Base-by-base conservation (phyloP, 1,284 basidiomycete genomes). In the Rhizoctonia solani region DNA sequence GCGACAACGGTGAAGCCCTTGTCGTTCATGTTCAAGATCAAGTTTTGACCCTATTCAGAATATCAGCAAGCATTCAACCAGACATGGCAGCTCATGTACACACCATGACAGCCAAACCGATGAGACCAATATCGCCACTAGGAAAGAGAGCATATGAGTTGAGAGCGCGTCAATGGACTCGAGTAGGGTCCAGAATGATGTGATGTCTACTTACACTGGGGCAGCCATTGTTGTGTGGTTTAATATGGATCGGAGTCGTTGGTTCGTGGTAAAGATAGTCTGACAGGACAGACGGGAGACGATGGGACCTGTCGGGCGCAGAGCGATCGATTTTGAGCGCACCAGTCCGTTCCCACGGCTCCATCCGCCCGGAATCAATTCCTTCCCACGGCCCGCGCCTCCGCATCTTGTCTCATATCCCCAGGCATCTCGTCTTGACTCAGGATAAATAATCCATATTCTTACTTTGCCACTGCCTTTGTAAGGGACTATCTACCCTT, bases 11-110 rank as follows among this genome's bases (percentile, higher is more conserved):
- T 95, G 83, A 95, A 99, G 61, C 97, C 97, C 83, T 99, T 98
- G 85, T 98, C 96, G 79, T 95, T 95, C 92, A 97, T 97, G 84
- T 97, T 97, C 73, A 97, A 83, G 78, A 97, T 95, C 75, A 96
- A 79, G 81, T 97, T 97, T 87, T 96, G 93, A 76, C 93, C 93
- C 92, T 95, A 74, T 29, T 42, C 42, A 16, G 46, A 54, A 49
- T 61, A 70, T 68, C 44, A 47, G 50, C 46, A 61, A 58, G 42
- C 49, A 41, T 47, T 37, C 61, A 16, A 39, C 25, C 58, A 76
- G 3, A 54, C 9, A 68, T 66, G 54, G 61, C 50, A 54, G n/a
- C n/a, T 47, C 56, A 39, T 61, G 55, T 54, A 75, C 82, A 70
- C 77, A 92, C 93, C 95, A 97, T 97, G 82, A 97, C 95, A 83